phyloP scores from a whole-genome alignment of 2,329 filamentous ascomycete species.

The Aspergillus sp. region DNA sequence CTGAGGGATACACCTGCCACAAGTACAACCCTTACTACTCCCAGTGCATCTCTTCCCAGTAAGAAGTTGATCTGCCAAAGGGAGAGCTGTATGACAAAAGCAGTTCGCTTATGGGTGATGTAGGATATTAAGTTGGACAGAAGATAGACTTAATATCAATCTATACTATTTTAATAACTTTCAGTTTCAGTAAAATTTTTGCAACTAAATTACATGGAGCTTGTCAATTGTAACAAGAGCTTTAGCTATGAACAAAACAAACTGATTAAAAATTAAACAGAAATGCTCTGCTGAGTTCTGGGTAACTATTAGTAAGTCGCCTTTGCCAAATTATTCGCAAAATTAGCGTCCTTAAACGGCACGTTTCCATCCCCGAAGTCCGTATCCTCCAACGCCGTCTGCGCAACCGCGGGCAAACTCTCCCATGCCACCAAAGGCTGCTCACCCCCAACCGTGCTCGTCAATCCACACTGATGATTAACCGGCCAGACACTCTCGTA shows the following conservation, averaged over 20 bases:
- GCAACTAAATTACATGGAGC: too few relatives aligned
- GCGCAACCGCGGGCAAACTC: conserved; percentile 45
- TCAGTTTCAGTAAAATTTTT: too few relatives aligned
- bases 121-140: not conserved
- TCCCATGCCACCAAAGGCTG: conserved; percentile 53
- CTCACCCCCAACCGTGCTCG: conserved; percentile 40
- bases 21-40: conserved; percentile 47
- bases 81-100: not conserved
- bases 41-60: conserved; percentile 39
- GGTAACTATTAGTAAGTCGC: conserved; percentile 31
- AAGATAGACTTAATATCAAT: not conserved
- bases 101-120: not conserved
- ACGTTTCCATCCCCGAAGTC: conserved; percentile 50
- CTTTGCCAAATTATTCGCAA: conserved; percentile 44
- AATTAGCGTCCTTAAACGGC: conserved; percentile 50
- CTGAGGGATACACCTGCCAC: conserved; percentile 39
- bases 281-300: too few relatives aligned
- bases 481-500: conserved; percentile 52
- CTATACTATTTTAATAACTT: not conserved
- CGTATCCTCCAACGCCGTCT: conserved; percentile 44
- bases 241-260: too few relatives aligned
- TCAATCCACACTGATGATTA: conserved; percentile 48
- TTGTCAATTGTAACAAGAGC: too few relatives aligned
- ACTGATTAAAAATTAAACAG: too few relatives aligned
- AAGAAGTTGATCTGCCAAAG: not conserved